These are phyloP conservation scores for Suhomyces wounanorum DNA, from an alignment of 1,139 yeast genomes.

Conservation along the genomic window DNA sequence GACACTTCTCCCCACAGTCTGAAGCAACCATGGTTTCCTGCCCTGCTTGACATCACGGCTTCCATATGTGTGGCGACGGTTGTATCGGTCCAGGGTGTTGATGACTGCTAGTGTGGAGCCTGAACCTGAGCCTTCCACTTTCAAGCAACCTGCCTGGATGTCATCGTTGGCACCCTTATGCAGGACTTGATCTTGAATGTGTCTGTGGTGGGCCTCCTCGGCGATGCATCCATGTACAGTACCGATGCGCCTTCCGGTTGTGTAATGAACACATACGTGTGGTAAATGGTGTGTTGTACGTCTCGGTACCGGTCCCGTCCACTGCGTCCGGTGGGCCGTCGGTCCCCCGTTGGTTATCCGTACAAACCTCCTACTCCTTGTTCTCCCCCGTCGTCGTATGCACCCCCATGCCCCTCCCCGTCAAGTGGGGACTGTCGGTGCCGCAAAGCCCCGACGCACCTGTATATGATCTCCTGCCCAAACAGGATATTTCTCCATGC, in stretches of 20 bases:
- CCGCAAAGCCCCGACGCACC: slow-evolving; percentile 8
- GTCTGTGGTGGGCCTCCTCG: background rate
- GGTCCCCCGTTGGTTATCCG: background rate
- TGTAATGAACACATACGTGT: background rate
- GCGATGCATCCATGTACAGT: background rate
- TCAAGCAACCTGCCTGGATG: no score
- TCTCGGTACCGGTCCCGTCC: background rate
- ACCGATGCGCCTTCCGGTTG: background rate
- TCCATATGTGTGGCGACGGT: background rate
- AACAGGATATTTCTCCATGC: slow-evolving; percentile 8
- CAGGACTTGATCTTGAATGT: background rate
- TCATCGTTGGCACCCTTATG: background rate
- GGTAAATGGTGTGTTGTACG: no score
- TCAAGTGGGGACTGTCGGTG: slow-evolving; percentile 1
- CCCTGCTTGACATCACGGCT: background rate
- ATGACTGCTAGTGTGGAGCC: background rate
- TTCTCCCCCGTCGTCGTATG: background rate
- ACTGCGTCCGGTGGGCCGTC: background rate
- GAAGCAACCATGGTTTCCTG: background rate
- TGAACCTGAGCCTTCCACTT: background rate
- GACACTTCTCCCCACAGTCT: background rate
- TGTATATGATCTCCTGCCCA: slow-evolving; percentile 7
- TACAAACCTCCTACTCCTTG: background rate
- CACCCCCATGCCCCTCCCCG: slow-evolving; percentile 1
- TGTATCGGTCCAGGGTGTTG: background rate